These are phyloP conservation scores for Calonectria henricotiae DNA, from an alignment of 2,329 filamentous ascomycete genomes.

Conservation along the genomic window DNA sequence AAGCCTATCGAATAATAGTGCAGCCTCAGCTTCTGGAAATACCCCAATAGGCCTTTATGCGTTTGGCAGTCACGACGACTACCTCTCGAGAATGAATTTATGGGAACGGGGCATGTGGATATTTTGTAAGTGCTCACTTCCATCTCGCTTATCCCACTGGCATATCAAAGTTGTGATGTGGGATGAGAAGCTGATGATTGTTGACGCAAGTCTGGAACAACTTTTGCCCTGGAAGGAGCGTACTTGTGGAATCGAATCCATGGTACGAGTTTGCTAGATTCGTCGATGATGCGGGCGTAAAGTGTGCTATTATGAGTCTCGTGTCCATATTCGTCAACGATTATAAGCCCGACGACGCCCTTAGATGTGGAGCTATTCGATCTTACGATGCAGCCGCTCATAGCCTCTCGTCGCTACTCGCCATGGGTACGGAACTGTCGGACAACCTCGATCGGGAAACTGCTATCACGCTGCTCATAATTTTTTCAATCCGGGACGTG, in stretches of 20 bases:
- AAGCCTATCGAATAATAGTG: background rate
- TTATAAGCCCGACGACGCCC: constrained; percentile 2
- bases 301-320: constrained; percentile 5
- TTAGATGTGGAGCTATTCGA: background rate
- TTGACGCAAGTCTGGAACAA: constrained; percentile 10
- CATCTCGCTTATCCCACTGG: background rate
- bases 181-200: background rate
- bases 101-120: constrained; percentile 15
- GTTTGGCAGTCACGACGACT: background rate
- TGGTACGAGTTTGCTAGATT: constrained; percentile 18
- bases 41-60: background rate
- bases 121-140: constrained; percentile 11
- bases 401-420: constrained; percentile 4
- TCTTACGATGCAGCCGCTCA: background rate
- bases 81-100: background rate
- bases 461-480: background rate
- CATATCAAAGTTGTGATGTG: no score
- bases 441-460: background rate
- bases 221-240: constrained; percentile 13
- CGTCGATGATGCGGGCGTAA: constrained; percentile 3
- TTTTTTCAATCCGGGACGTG: constrained; percentile 23
- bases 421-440: background rate
- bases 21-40: background rate
- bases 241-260: constrained; percentile 18
- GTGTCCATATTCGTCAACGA: background rate